Evolutionary conservation across 164 flowering plant genomes (phyloP).

Genomic region (Annona squamosa): DNA sequence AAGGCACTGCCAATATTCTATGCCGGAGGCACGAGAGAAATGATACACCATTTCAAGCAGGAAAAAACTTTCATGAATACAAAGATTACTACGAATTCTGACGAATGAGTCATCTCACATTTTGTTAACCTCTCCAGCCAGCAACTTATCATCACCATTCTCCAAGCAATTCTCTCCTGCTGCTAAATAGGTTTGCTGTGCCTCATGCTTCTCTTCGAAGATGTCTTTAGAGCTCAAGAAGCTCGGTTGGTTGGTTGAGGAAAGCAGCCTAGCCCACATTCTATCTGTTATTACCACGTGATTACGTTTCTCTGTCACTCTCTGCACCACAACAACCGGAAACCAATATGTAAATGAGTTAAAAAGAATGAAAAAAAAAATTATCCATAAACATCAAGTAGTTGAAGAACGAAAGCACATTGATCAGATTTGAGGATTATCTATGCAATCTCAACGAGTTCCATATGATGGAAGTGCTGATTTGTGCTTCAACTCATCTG

Average conservation of each 20-base stretch:
- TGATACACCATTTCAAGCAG: not conserved
- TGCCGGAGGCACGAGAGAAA: not conserved
- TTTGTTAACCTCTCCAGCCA: not conserved
- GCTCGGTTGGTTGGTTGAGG: slow-evolving; percentile 92
- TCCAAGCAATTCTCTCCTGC: slow-evolving; percentile 8
- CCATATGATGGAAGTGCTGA: no score
- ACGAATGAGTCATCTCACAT: not conserved
- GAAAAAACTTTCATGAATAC: not conserved
- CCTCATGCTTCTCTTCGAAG: slow-evolving; percentile 29
- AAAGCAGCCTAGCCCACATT: slow-evolving; percentile 95
- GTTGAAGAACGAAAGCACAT: no score
- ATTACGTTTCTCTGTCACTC: slow-evolving; percentile 61
- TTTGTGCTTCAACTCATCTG: no score
- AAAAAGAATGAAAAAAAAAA: no score
- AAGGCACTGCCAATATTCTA: not conserved
- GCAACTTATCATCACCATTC: not conserved
- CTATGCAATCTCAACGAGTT: no score
- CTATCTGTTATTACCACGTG: slow-evolving; percentile 82
- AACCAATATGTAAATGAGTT: not conserved
- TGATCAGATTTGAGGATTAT: no score
- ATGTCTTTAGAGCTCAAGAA: slow-evolving; percentile 43
- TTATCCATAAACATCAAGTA: no score
- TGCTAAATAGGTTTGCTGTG: slow-evolving; percentile 11
- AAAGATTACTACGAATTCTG: not conserved
- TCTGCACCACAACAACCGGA: slow-evolving; percentile 31